Conservation (phyloP, 2,329 filamentous ascomycete genomes). For the Aspergillus japonicus region DNA sequence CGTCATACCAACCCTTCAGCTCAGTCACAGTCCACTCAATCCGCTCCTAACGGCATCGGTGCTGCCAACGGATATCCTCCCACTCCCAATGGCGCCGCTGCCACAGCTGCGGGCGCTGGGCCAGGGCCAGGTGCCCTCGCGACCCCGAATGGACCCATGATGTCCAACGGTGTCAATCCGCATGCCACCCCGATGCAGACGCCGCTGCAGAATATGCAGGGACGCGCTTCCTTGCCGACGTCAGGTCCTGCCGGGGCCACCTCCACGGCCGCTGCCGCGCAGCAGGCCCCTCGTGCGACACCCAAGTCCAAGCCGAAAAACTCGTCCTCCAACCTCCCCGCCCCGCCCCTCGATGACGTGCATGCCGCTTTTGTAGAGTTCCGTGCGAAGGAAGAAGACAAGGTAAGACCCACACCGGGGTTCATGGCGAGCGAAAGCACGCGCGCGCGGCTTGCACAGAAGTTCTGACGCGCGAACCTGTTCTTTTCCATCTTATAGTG, state of each 20-base stretch:
- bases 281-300: conserved; percentile 36
- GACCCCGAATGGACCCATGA: conserved; percentile 44
- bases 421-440: neutral
- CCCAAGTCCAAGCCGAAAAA: conserved; percentile 41
- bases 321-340: conserved; percentile 43
- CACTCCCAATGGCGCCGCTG: conserved; percentile 41
- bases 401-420: conserved; percentile 29
- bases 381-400: conserved; percentile 48
- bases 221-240: conserved; percentile 41
- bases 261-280: conserved; percentile 31
- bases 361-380: conserved; percentile 52
- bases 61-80: conserved; percentile 45
- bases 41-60: conserved; percentile 41
- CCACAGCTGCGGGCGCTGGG: conserved; percentile 32
- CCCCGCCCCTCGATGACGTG: conserved; percentile 50
- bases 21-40: conserved; percentile 37
- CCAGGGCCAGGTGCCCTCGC: conserved; percentile 38
- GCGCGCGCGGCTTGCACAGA: neutral
- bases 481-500: conserved; percentile 32
- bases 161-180: conserved; percentile 45
- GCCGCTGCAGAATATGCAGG: conserved; percentile 41
- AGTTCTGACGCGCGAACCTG: neutral
- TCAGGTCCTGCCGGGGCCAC: conserved; percentile 34
- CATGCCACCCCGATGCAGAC: conserved; percentile 46
- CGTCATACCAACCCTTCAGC: conserved; percentile 47